phyloP scores from a whole-genome alignment of 345 rosid species.

The Angophora floribunda region DNA sequence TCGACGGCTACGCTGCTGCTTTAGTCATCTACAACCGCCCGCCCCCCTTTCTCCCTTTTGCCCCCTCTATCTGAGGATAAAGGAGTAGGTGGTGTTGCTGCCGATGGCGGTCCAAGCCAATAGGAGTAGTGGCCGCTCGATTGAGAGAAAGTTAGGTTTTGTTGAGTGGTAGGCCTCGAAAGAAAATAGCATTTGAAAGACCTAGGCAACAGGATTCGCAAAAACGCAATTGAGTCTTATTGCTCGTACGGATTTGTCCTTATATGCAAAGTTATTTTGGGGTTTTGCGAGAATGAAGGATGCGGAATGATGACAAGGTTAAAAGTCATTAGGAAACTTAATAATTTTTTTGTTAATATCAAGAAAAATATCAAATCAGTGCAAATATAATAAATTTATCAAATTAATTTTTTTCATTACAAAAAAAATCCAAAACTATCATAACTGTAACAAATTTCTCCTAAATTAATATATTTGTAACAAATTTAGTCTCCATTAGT shows the following conservation, averaged over 20 bases:
- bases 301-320: no score
- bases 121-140: not conserved
- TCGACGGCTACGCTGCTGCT: not conserved
- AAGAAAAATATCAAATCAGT: no score
- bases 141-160: not conserved
- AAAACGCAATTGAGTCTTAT: not conserved
- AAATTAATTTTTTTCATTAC: no score
- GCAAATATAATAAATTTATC: no score
- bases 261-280: no score
- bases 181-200: not conserved
- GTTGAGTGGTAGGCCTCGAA: not conserved
- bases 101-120: not conserved
- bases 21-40: not conserved
- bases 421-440: no score
- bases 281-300: not conserved
- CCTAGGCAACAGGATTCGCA: not conserved
- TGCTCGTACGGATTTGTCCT: not conserved
- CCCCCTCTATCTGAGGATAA: not conserved
- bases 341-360: no score
- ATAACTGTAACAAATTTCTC: no score
- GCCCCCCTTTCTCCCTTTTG: not conserved
- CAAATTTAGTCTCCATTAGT: no score
- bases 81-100: not conserved
- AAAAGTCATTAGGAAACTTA: no score
- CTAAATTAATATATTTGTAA: no score